phyloP scores from a whole-genome alignment of 768 basidiomycete genomes.

The Daedaleopsis sinensis region DNA sequence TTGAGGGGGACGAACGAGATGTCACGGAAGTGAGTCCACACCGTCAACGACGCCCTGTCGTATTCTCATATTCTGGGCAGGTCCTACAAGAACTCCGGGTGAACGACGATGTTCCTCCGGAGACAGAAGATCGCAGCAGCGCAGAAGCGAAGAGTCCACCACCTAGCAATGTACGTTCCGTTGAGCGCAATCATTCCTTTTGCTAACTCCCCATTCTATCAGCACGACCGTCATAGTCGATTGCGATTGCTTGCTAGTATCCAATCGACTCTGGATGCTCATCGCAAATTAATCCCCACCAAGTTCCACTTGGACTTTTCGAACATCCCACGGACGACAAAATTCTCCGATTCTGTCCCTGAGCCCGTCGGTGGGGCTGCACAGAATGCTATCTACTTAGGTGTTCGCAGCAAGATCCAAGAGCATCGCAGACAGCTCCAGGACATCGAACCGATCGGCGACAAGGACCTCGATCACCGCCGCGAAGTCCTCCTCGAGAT shows the following conservation, averaged over 20 bases:
- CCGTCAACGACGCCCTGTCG: no score
- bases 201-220: no score
- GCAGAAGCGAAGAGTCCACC: not conserved
- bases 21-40: no score
- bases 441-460: not conserved
- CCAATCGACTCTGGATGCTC: not conserved
- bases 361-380: not conserved
- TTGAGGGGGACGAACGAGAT: no score
- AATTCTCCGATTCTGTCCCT: not conserved
- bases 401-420: not conserved
- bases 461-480: not conserved
- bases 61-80: no score
- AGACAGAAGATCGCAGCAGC: no score
- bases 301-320: not conserved
- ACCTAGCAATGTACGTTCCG: not conserved
- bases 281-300: not conserved
- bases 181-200: not conserved
- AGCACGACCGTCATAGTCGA: not conserved
- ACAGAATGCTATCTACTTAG: not conserved
- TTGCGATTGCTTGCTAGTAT: not conserved
- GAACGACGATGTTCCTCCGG: no score
- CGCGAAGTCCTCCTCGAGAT: not conserved
- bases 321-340: not conserved
- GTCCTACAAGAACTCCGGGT: no score
- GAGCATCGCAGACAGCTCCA: not conserved